Conservation (phyloP, 306 rosid genomes). For the Prunus persica region Prunus_persica_NCBIv2 NC_034013.1:16111001-16111500, state of each 20-base stretch:
- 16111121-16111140: constrained; percentile 73
- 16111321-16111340: constrained; percentile 4
- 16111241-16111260: background rate
- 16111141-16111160: constrained; percentile 94
- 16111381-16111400: background rate
- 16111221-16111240: constrained; percentile 26
- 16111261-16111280: background rate
- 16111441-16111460: constrained; percentile 82
- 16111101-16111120: constrained; percentile 59
- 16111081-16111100: constrained; percentile 19
- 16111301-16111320: constrained; percentile 14
- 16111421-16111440: constrained; percentile 85
- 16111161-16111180: constrained; percentile 80
- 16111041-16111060: constrained; percentile 67
- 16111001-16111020: constrained; percentile 71
- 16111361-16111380: constrained; percentile 10
- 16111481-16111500: constrained; percentile 65
- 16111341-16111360: background rate
- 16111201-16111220: constrained; percentile 79
- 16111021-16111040: constrained; percentile 89
- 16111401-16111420: constrained; percentile 17
- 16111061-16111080: constrained; percentile 11
- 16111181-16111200: constrained; percentile 85
- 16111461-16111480: constrained; percentile 84
- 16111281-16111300: background rate